Evolutionary conservation across 1,284 basidiomycete species (phyloP), one percentile per base, ranked within the genome.

Genomic region (Peniophora sp.): DNA sequence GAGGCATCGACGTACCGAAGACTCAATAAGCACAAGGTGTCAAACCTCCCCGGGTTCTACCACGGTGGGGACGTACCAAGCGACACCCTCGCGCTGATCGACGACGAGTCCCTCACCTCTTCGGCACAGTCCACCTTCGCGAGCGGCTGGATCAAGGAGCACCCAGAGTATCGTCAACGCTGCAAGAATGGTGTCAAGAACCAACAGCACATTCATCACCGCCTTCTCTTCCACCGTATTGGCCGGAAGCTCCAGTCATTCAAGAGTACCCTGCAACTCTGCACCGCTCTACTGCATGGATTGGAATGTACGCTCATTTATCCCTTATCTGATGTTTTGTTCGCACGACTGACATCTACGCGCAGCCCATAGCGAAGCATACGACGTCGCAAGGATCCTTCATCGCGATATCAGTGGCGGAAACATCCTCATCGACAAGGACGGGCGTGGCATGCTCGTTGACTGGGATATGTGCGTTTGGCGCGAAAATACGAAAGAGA

Each of bases 381-480:
- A 41, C 20, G 39, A 41, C 6, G 20, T 20, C 23, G 44, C n/a
- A 3, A 6, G 20, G n/a, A 19, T 45, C 44, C n/a, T 45, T 6
- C 44, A 45, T 22, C 44, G 44, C 14, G 44, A 45, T 45, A 45
- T 45, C 44, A 45, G 44, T n/a, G 44, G n/a, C 44, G 23, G 44
- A 3, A 45, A 45, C 20, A n/a, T 45, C n/a, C 44, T 45, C 8
- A 45, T 45, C 20, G 44, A 45, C n/a, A 22, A 45, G 14, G 8
- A n/a, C 9, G 44, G 44, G 8, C 44, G 44, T 3, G 44, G 44
- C 10, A 19, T 45, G 3, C 44, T 45, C 19, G 23, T 45, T 22
- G 44, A 45, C 44, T 45, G 44, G 44, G 44, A 45, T 25, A 16
- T 45, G 14, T 45, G 39, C 27, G 27, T 32, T 12, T 32, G 27